These are phyloP conservation scores for Centaurea solstitialis DNA, from an alignment of 129 eudicot genomes.

Conservation along the genomic window DNA sequence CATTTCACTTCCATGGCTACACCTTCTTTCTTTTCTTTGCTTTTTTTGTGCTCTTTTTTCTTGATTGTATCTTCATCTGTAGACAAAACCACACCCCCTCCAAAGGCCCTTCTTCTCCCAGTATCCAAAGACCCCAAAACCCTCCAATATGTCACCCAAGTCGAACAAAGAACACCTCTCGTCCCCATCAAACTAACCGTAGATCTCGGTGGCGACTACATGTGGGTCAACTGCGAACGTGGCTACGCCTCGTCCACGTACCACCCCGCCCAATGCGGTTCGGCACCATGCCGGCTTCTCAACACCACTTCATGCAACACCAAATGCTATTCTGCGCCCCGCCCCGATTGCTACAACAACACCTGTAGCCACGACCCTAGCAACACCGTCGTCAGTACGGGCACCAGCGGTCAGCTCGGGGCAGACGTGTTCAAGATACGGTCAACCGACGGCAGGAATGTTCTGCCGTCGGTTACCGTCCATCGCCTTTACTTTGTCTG, in stretches of 20 bases:
- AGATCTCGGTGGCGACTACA: constrained; percentile 45
- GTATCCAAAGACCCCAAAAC: constrained; percentile 46
- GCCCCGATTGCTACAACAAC: constrained; percentile 31
- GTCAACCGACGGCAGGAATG: constrained; percentile 28
- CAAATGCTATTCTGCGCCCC: constrained; percentile 17
- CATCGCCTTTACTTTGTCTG: constrained; percentile 21
- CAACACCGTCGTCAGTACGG: constrained; percentile 6
- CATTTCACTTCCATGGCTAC: constrained; percentile 7
- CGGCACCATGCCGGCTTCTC: constrained; percentile 34
- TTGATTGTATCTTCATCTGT: not conserved
- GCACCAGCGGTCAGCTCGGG: constrained; percentile 23
- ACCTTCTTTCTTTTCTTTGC: not conserved
- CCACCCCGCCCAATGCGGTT: constrained; percentile 9
- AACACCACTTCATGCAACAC: constrained; percentile 19
- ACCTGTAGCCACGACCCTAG: constrained; percentile 33
- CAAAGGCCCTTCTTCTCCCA: constrained; percentile 35
- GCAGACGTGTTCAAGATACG: constrained; percentile 24
- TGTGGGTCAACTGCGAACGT: constrained; percentile 50
- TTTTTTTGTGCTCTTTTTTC: constrained; percentile 6
- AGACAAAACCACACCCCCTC: constrained; percentile 26
- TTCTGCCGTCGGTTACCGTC: not conserved
- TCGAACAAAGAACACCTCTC: constrained; percentile 44
- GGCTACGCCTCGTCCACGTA: constrained; percentile 33
- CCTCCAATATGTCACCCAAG: constrained; percentile 37
- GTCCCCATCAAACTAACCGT: constrained; percentile 27